Evolutionary conservation across 2,329 filamentous ascomycete genomes (phyloP).

Genomic region (Pyricularia sp.): DNA sequence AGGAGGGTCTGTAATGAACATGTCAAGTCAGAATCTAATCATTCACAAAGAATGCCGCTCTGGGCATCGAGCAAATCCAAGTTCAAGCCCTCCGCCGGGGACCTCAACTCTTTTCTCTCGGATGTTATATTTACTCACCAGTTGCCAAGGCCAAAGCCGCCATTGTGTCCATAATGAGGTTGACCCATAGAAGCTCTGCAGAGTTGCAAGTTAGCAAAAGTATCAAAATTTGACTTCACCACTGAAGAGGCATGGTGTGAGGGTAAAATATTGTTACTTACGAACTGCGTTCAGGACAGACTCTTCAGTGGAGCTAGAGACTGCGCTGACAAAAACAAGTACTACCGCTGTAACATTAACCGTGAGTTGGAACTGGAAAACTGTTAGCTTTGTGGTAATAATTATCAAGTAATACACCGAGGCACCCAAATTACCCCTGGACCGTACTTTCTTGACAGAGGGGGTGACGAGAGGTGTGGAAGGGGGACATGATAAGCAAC

Average conservation of each 20-base stretch:
- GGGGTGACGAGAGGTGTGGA: too few species aligned
- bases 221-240: neutral
- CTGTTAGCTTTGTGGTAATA: too few species aligned
- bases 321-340: constrained; percentile 80
- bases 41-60: neutral
- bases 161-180: constrained; percentile 95
- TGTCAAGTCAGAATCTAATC: constrained; percentile 15
- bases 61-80: neutral
- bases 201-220: neutral
- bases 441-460: too few species aligned
- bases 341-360: constrained; percentile 89
- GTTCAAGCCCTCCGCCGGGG: neutral
- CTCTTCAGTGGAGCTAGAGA: constrained; percentile 56
- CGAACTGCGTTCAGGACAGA: constrained; percentile 55
- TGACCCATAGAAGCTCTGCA: constrained; percentile 80
- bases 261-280: neutral
- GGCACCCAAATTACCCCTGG: too few species aligned
- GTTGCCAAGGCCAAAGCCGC: constrained; percentile 78
- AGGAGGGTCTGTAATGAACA: constrained; percentile 54
- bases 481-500: neutral
- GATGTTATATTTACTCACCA: too few species aligned
- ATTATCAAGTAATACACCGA: too few species aligned
- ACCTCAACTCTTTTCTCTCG: neutral
- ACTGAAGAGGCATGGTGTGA: neutral
- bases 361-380: constrained; percentile 58